Evolutionary conservation across 192 early-diverging fungal genomes (phyloP).

Genomic region (Umbelopsis sp.): DNA sequence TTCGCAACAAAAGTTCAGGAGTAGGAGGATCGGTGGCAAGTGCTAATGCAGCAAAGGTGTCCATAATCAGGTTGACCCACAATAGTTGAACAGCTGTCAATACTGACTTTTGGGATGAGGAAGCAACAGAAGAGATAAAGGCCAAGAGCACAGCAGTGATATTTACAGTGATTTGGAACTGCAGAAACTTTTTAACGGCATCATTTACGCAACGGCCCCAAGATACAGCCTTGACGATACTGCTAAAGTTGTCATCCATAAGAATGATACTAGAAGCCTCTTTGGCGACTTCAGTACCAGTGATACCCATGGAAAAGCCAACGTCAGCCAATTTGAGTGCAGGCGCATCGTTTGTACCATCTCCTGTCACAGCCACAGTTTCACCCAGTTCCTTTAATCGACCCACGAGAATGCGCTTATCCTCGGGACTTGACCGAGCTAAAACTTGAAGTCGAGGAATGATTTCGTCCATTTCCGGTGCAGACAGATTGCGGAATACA

Average conservation of each 20-base stretch:
- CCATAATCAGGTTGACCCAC: slow-evolving; percentile 99
- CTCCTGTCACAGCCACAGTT: slow-evolving; percentile 98
- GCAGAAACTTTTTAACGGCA: slow-evolving; percentile 96
- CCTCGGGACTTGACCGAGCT: slow-evolving; percentile 91
- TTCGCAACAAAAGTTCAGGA: slow-evolving; percentile 79
- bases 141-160: slow-evolving; percentile 84
- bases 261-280: slow-evolving; percentile 98
- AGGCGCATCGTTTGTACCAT: slow-evolving; percentile 99
- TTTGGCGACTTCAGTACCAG: slow-evolving; percentile 99
- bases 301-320: slow-evolving; percentile 99
- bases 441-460: slow-evolving; percentile 93
- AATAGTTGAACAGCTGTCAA: slow-evolving; percentile 95
- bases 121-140: slow-evolving; percentile 73
- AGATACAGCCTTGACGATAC: slow-evolving; percentile 94
- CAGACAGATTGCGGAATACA: slow-evolving; percentile 82
- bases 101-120: slow-evolving; percentile 71
- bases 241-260: slow-evolving; percentile 98
- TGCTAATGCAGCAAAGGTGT: slow-evolving; percentile 96
- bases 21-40: slow-evolving; percentile 95
- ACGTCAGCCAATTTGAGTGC: slow-evolving; percentile 95
- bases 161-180: slow-evolving; percentile 99
- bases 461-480: slow-evolving; percentile 89
- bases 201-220: slow-evolving; percentile 98
- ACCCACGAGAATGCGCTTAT: slow-evolving; percentile 94
- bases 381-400: slow-evolving; percentile 88